phyloP scores from a whole-genome alignment of 768 basidiomycete species.

The Boletales sp. region DNA sequence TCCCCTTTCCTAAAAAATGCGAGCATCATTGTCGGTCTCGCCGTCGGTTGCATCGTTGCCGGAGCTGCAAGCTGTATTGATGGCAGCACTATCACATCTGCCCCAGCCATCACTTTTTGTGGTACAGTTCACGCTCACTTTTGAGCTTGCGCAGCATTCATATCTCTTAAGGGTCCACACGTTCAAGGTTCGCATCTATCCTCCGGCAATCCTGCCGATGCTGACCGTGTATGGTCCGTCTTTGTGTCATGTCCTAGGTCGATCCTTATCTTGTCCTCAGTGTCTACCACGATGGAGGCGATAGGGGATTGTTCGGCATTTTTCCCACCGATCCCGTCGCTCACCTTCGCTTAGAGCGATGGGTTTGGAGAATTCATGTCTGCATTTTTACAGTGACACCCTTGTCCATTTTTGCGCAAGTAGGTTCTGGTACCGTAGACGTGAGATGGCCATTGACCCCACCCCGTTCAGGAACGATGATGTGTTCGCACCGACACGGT shows the following conservation, averaged over 20 bases:
- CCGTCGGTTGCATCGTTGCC: constrained; percentile 77
- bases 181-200: constrained; percentile 75
- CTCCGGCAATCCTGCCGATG: constrained; percentile 63
- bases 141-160: neutral
- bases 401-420: constrained; percentile 78
- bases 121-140: too few species aligned
- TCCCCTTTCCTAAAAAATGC: constrained; percentile 83
- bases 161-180: constrained; percentile 60
- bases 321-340: neutral
- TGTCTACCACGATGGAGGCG: constrained; percentile 77
- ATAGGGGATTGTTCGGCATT: constrained; percentile 56
- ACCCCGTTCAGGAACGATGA: constrained; percentile 60
- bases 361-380: constrained; percentile 80
- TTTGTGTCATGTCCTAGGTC: neutral
- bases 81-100: constrained; percentile 56
- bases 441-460: neutral
- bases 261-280: constrained; percentile 27
- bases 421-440: neutral
- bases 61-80: constrained; percentile 78
- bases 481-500: constrained; percentile 80
- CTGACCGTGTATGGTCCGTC: constrained; percentile 52
- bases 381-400: constrained; percentile 86
- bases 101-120: too few species aligned
- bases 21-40: constrained; percentile 71
- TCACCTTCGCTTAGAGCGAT: constrained; percentile 47